These are phyloP conservation scores for Eimeria praecox DNA, from an alignment of 169 alveolate species.

Conservation along the genomic window DNA sequence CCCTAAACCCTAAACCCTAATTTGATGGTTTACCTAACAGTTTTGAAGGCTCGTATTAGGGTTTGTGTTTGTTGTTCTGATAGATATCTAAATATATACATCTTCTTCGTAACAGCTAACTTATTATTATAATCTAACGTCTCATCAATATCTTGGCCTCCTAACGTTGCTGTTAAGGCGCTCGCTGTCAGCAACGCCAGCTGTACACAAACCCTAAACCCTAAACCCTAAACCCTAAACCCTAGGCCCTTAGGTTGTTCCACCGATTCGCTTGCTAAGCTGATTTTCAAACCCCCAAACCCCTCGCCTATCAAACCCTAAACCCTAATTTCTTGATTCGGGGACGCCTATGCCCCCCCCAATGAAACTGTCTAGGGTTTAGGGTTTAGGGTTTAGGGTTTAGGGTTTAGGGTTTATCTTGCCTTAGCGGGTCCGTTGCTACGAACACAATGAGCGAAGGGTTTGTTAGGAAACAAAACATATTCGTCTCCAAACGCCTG, in stretches of 20 bases:
- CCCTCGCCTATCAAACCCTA: neutral
- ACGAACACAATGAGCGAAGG: constrained; percentile 90
- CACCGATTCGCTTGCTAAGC: neutral
- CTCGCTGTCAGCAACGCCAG: constrained; percentile 91
- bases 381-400: constrained; percentile 39
- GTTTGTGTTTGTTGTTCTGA: constrained; percentile 90
- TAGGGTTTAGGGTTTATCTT: neutral
- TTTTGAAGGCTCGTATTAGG: constrained; percentile 91
- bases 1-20: neutral
- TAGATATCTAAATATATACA: constrained; percentile 91
- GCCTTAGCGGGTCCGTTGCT: constrained; percentile 84
- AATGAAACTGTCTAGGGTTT: neutral
- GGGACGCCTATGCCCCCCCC: neutral
- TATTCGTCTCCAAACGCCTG: constrained; percentile 97
- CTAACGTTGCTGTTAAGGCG: constrained; percentile 88
- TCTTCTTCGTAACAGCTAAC: constrained; percentile 88
- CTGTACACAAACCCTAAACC: constrained; percentile 79
- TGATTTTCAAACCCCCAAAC: too few species aligned
- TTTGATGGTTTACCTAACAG: constrained; percentile 78
- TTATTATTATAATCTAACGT: constrained; percentile 91
- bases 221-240: constrained; percentile 14
- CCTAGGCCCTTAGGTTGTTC: neutral
- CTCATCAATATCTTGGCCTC: constrained; percentile 90
- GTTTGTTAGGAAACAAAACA: constrained; percentile 91
- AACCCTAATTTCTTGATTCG: constrained; percentile 30